phyloP scores from a whole-genome alignment of 805 yeast genomes.

The Candida taoyuanica region DNA sequence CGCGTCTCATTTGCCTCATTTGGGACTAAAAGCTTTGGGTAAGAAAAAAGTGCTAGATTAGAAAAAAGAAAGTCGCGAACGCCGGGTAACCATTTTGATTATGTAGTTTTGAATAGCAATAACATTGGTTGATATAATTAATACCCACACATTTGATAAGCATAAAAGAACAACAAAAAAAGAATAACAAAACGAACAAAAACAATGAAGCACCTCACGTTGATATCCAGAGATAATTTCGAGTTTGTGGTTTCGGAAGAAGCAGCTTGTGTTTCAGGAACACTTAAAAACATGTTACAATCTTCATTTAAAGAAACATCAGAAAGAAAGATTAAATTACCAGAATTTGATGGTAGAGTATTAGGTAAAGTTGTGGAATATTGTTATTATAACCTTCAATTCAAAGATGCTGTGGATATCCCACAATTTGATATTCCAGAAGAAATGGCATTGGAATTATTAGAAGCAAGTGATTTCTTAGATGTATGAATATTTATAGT shows the following conservation, averaged over 20 bases:
- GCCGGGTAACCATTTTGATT: too few species aligned
- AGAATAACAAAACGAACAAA: too few species aligned
- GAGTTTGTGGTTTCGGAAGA: conserved; percentile 59
- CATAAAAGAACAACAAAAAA: too few species aligned
- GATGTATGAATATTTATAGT: conserved; percentile 41
- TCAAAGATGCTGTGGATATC: conserved; percentile 51
- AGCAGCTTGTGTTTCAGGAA: conserved; percentile 72
- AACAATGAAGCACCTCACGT: conserved; percentile 42
- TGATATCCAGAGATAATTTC: conserved; percentile 71
- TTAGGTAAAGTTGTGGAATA: conserved; percentile 83
- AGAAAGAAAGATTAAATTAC: conserved; percentile 48
- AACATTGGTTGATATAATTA: too few species aligned
- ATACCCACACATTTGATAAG: too few species aligned
- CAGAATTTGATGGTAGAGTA: conserved; percentile 66
- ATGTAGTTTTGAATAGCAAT: too few species aligned
- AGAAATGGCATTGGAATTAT: conserved; percentile 83
- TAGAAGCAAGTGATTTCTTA: conserved; percentile 89
- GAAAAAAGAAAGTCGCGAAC: too few species aligned
- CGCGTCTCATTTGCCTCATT: neutral
- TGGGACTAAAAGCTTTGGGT: too few species aligned
- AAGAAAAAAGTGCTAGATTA: too few species aligned
- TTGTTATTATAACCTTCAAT: conserved; percentile 67
- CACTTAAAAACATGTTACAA: conserved; percentile 52
- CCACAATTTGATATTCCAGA: conserved; percentile 93
- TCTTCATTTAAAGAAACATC: conserved; percentile 56